Percentiles rank a stretch among this genome's conserved stretches.
Evolutionary conservation across 805 yeast species (phyloP).

Genomic region (Candida hispaniensis): DNA sequence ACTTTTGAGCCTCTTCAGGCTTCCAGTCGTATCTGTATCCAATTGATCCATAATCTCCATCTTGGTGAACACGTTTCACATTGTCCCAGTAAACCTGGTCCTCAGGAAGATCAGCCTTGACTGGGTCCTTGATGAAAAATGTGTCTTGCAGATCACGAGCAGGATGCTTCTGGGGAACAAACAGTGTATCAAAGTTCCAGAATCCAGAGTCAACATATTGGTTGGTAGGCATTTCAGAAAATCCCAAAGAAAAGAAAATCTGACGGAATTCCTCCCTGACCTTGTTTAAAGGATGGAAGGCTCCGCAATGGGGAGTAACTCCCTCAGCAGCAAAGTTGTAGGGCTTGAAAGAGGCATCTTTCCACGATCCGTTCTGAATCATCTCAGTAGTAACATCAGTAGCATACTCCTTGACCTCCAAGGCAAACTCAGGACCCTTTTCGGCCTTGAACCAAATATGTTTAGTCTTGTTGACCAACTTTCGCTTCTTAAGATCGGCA

Average conservation of each 20-base stretch:
- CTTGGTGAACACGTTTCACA: slow-evolving; percentile 74
- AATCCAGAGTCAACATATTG: slow-evolving; percentile 97
- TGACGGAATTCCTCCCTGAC: slow-evolving; percentile 97
- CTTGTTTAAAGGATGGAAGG: slow-evolving; percentile 91
- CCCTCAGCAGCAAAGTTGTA: slow-evolving; percentile 97
- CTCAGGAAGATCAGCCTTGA: slow-evolving; percentile 65
- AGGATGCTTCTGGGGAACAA: slow-evolving; percentile 98
- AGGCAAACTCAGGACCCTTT: slow-evolving; percentile 78
- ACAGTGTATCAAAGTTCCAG: slow-evolving; percentile 97
- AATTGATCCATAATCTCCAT: slow-evolving; percentile 84
- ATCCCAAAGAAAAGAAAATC: slow-evolving; percentile 95
- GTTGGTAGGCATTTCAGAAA: slow-evolving; percentile 97
- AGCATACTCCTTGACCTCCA: slow-evolving; percentile 68
- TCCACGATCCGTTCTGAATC: slow-evolving; percentile 77
- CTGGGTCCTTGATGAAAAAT: slow-evolving; percentile 91
- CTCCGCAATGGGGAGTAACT: slow-evolving; percentile 73
- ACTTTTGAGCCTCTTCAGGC: slow-evolving; percentile 75
- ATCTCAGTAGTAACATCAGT: slow-evolving; percentile 93
- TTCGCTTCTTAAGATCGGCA: slow-evolving; percentile 86
- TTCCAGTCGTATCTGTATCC: slow-evolving; percentile 99
- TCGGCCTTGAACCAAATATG: slow-evolving; percentile 60
- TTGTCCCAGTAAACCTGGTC: slow-evolving; percentile 71
- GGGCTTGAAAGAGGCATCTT: slow-evolving; percentile 75
- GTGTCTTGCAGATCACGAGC: slow-evolving; percentile 99
- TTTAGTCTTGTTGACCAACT: slow-evolving; percentile 62